Evolutionary conservation across 345 rosid species (phyloP).

Genomic region (Brassica incana): DNA sequence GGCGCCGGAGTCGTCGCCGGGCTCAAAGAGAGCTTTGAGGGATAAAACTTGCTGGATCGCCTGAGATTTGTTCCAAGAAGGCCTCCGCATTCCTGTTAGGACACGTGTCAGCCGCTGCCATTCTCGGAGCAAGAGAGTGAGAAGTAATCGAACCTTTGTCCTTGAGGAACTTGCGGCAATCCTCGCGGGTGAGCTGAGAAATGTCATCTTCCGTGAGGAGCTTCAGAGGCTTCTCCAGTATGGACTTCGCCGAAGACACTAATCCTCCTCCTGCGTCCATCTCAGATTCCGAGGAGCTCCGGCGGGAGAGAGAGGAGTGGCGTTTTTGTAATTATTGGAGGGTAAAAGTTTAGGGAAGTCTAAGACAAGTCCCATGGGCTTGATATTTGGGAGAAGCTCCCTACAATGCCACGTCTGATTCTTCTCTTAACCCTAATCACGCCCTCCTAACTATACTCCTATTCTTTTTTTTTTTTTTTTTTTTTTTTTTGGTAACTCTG

Average conservation of each 20-base stretch:
- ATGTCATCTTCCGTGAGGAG: constrained; percentile 93
- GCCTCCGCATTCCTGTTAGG: constrained; percentile 85
- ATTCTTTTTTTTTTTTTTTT: constrained; percentile 9
- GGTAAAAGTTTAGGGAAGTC: background rate
- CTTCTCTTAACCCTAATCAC: constrained; percentile 39
- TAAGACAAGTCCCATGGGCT: constrained; percentile 20
- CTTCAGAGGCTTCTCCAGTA: constrained; percentile 75
- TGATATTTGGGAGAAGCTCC: constrained; percentile 49
- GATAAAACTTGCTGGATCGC: constrained; percentile 97
- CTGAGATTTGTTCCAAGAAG: constrained; percentile 98
- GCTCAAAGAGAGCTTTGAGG: constrained; percentile 74
- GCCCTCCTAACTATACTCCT: constrained; percentile 14
- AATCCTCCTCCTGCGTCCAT: constrained; percentile 44
- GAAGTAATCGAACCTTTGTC: constrained; percentile 56
- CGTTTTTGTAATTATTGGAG: constrained; percentile 36
- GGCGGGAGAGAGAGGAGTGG: constrained; percentile 40
- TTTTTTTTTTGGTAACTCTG: background rate
- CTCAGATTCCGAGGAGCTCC: constrained; percentile 38
- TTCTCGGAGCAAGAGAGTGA: background rate
- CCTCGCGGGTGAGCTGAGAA: constrained; percentile 96
- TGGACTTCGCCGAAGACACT: constrained; percentile 56
- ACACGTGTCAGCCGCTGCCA: constrained; percentile 52
- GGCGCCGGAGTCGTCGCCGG: constrained; percentile 67
- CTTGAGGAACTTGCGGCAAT: constrained; percentile 90
- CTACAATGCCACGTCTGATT: constrained; percentile 79